Percentiles rank a stretch among this genome's conserved stretches.
These are phyloP conservation scores for Mycosarcoma mackinlayi DNA, from an alignment of 1,284 basidiomycete species.

Conservation along the genomic window DNA sequence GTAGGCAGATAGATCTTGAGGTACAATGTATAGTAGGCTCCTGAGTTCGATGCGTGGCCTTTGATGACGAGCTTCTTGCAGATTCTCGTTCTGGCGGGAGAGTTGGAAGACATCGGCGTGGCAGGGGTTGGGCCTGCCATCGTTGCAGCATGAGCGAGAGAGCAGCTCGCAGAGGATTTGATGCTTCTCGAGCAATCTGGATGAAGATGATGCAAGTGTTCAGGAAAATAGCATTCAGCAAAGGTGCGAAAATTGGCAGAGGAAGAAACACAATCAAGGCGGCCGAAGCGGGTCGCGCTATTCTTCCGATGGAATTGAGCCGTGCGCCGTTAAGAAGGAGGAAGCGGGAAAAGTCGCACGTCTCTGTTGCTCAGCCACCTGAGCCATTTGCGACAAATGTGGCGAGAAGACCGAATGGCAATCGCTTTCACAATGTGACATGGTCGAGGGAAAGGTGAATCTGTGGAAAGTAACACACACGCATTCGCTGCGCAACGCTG, in stretches of 20 bases:
- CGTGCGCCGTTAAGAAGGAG: too few relatives aligned
- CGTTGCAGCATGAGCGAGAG: too few relatives aligned
- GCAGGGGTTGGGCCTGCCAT: slow-evolving; percentile 2
- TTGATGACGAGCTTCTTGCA: slow-evolving; percentile 50
- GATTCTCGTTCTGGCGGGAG: slow-evolving; percentile 12
- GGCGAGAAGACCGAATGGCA: slow-evolving; percentile 16
- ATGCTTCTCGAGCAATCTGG: background rate
- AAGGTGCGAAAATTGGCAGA: background rate
- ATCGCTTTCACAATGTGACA: slow-evolving; percentile 17
- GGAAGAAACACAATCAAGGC: too few relatives aligned
- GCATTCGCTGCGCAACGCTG: background rate
- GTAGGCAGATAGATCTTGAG: slow-evolving; percentile 30
- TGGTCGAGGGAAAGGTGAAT: slow-evolving; percentile 8
- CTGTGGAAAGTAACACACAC: slow-evolving; percentile 27
- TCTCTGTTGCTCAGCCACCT: too few relatives aligned
- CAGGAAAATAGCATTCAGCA: slow-evolving; percentile 10
- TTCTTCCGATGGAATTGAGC: too few relatives aligned
- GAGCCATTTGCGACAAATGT: too few relatives aligned
- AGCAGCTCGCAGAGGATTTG: too few relatives aligned
- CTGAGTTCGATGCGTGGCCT: slow-evolving; percentile 30
- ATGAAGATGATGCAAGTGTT: slow-evolving; percentile 4
- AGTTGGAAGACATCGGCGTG: slow-evolving; percentile 3
- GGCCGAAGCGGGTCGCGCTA: too few relatives aligned
- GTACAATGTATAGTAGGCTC: slow-evolving; percentile 39
- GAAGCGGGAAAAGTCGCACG: too few relatives aligned